These are phyloP conservation scores for Thielaviopsis euricoi DNA, from an alignment of 2,329 filamentous ascomycete species.

Conservation along the genomic window DNA sequence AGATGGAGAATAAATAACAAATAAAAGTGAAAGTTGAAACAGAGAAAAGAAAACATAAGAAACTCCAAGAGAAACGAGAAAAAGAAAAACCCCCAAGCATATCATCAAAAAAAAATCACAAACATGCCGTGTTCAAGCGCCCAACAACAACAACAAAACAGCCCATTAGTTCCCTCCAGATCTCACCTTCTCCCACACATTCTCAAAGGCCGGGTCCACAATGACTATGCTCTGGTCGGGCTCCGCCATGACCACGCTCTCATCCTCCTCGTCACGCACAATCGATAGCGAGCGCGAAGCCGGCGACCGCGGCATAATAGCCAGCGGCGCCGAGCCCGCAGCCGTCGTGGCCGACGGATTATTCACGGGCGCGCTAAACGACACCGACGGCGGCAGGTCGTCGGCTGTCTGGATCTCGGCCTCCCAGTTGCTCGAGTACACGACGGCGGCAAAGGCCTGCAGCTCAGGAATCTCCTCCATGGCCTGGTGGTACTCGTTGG, in stretches of 20 bases:
- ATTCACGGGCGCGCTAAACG: slow-evolving; percentile 2
- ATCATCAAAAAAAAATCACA: slow-evolving; percentile 11
- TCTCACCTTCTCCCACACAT: slow-evolving; percentile 50
- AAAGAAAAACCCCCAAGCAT: slow-evolving; percentile 7
- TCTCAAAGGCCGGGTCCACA: slow-evolving; percentile 36
- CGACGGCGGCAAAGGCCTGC: slow-evolving; percentile 71
- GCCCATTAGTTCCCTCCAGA: slow-evolving; percentile 5
- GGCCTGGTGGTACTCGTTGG: slow-evolving; percentile 52
- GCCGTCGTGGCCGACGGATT: background rate
- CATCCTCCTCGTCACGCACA: slow-evolving; percentile 20
- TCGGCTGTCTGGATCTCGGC: slow-evolving; percentile 40
- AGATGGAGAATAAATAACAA: too few species aligned
- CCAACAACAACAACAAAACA: slow-evolving; percentile 8
- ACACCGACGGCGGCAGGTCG: slow-evolving; percentile 14
- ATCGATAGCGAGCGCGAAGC: slow-evolving; percentile 7
- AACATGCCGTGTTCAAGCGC: slow-evolving; percentile 12
- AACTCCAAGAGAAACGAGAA: background rate
- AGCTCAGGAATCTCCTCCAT: slow-evolving; percentile 65
- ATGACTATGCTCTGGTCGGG: slow-evolving; percentile 18
- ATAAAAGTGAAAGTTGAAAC: background rate
- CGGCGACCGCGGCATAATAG: slow-evolving; percentile 17
- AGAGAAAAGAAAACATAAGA: background rate
- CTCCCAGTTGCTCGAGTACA: slow-evolving; percentile 74
- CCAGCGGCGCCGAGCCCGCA: slow-evolving; percentile 11
- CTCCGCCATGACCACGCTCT: slow-evolving; percentile 39